A percentile compares a stretch with the other conserved stretches of the same genome.
These are phyloP conservation scores for Persicaria tinctoria DNA, from an alignment of 148 eudicot genomes.

Conservation along the genomic window DNA sequence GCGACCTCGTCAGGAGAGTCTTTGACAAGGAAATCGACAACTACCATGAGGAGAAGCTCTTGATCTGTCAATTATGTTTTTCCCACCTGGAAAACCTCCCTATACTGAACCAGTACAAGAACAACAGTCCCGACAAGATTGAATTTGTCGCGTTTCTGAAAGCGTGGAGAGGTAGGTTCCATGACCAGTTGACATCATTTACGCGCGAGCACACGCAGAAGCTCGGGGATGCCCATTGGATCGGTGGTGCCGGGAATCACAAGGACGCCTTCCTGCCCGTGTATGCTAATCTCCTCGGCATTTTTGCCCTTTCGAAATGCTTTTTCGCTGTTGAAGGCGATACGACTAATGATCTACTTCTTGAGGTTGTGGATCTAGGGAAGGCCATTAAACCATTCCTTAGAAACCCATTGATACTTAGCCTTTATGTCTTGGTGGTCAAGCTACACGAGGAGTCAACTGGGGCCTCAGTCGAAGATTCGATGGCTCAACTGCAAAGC, in stretches of 20 bases:
- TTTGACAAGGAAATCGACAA: conserved; percentile 97
- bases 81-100: conserved; percentile 55
- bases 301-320: conserved; percentile 60
- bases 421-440: conserved; percentile 41
- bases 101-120: conserved; percentile 21
- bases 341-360: conserved; percentile 27
- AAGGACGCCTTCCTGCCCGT: conserved; percentile 86
- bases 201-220: conserved; percentile 28
- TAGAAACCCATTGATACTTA: conserved; percentile 57
- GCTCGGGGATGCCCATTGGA: conserved; percentile 53
- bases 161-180: conserved; percentile 59
- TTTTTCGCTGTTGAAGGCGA: conserved; percentile 26
- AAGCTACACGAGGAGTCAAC: conserved; percentile 40
- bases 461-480: conserved; percentile 21
- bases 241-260: conserved; percentile 85
- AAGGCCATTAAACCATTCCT: conserved; percentile 56
- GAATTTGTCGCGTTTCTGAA: conserved; percentile 25
- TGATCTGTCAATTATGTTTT: conserved; percentile 83
- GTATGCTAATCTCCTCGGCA: conserved; percentile 71
- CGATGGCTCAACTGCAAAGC: conserved; percentile 16
- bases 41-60: conserved; percentile 84
- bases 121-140: conserved; percentile 14
- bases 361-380: conserved; percentile 48
- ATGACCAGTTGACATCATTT: conserved; percentile 39
- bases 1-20: conserved; percentile 77